Conservation (phyloP, 1,284 basidiomycete species). For the Inonotus obliquus region DNA sequence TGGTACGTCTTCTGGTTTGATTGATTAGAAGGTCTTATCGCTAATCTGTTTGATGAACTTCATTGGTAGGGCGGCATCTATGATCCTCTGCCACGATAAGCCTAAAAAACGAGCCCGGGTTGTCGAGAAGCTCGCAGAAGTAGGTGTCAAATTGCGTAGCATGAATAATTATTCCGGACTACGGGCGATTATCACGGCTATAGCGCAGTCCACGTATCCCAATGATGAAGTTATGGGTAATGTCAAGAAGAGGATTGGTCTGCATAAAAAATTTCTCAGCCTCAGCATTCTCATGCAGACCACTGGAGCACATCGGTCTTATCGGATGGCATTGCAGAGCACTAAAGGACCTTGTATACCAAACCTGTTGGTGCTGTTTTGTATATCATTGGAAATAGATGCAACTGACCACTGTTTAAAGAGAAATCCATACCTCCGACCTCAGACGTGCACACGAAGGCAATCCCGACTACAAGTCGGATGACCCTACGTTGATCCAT, state of each 20-base stretch:
- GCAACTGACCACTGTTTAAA: conserved; percentile 27
- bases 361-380: conserved; percentile 52
- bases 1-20: conserved; percentile 47
- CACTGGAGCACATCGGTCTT: conserved; percentile 68
- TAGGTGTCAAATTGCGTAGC: conserved; percentile 62
- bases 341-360: conserved; percentile 79
- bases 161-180: conserved; percentile 79
- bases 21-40: background rate
- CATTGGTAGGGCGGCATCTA: conserved; percentile 63
- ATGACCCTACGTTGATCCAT: conserved; percentile 63
- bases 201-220: conserved; percentile 66
- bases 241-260: conserved; percentile 58
- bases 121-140: conserved; percentile 74
- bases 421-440: conserved; percentile 82
- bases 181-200: conserved; percentile 77
- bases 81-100: conserved; percentile 76
- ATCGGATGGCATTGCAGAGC: conserved; percentile 73
- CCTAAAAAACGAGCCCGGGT: conserved; percentile 61
- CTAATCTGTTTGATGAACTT: background rate
- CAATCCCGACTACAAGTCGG: conserved; percentile 59
- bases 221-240: conserved; percentile 70
- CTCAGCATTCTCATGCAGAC: conserved; percentile 74
- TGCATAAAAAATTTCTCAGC: conserved; percentile 66
- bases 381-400: conserved; percentile 6
- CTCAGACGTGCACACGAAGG: conserved; percentile 74